Conservation (phyloP, 1,284 basidiomycete genomes). For the Ceratobasidium sp. region DNA sequence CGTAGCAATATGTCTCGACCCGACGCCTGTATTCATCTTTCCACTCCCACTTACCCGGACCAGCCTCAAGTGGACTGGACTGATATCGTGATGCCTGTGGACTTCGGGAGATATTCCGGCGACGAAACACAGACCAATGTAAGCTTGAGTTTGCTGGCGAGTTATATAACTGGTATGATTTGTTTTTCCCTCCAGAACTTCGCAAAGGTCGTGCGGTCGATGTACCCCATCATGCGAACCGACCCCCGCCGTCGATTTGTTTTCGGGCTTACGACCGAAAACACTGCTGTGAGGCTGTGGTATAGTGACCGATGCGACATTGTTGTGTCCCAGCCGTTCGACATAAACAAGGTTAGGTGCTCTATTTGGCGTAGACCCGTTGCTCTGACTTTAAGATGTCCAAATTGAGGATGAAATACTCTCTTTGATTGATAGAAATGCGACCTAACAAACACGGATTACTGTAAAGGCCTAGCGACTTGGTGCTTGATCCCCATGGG, state of each 20-base stretch:
- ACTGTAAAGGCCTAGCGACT: too few relatives aligned
- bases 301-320: constrained; percentile 5
- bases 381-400: not conserved
- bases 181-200: not conserved
- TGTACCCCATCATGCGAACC: constrained; percentile 46
- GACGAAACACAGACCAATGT: not conserved
- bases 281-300: constrained; percentile 23
- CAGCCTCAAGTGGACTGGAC: not conserved
- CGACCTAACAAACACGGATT: too few relatives aligned
- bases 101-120: not conserved
- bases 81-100: constrained; percentile 20
- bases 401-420: too few relatives aligned
- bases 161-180: not conserved
- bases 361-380: too few relatives aligned
- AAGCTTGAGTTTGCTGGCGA: not conserved
- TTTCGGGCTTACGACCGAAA: constrained; percentile 47
- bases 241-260: constrained; percentile 48
- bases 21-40: not conserved
- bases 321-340: not conserved
- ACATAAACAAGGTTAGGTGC: constrained; percentile 30
- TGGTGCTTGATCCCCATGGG: too few relatives aligned
- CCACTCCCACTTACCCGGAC: not conserved
- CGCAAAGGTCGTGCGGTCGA: constrained; percentile 37
- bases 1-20: constrained; percentile 21
- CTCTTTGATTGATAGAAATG: too few relatives aligned